Base-by-base conservation (phyloP, 2,329 filamentous ascomycete species). In the Colletotrichum sp. region DNA sequence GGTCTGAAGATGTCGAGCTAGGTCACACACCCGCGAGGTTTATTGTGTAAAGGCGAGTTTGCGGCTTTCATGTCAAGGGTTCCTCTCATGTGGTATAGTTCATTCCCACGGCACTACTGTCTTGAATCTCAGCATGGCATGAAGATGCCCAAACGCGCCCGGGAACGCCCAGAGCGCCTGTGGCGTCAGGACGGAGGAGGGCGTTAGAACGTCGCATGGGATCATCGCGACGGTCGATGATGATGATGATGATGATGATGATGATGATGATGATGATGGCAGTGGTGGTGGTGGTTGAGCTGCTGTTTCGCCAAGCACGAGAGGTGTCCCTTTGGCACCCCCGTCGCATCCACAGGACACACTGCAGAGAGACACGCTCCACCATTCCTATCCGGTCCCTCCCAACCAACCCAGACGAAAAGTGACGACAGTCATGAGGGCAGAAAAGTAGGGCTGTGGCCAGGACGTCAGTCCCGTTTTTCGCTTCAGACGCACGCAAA, bases 381-480 rank as follows among this genome's bases (percentile, higher is more conserved):
- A 21, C 61, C 65, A 59, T 16, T 55, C 21, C 66, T 18, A 68
- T 24, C 32, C 28, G 32, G 24, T 52, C 34, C 32, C 10, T 39
- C 32, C 21, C 52, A 28, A 30, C 21, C n/a, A 57, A 68, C 66
- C 21, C 32, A 39, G 6, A 52, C 32, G 24, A 43, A 24, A 26
- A 48, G 18, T 32, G 59, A 61, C 28, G 36, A 63, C 59, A n/a
- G 34, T 61, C 57, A 63, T 63, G 67, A 70, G 67, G 67, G 67
- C 67, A 70, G 30, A 43, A 70, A 70, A 70, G 67, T 70, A 70
- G 67, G 67, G 67, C 67, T 70, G 67, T 70, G 67, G 67, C 9
- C 57, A 34, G 57, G 21, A 67, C 16, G 24, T 32, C 55, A 7
- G 26, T 32, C 59, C 59, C 28, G 16, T 30, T 61, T 16, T 48